phyloP scores from a whole-genome alignment of 2,329 filamentous ascomycete species.

The Colletotrichum chlorophyti region DNA sequence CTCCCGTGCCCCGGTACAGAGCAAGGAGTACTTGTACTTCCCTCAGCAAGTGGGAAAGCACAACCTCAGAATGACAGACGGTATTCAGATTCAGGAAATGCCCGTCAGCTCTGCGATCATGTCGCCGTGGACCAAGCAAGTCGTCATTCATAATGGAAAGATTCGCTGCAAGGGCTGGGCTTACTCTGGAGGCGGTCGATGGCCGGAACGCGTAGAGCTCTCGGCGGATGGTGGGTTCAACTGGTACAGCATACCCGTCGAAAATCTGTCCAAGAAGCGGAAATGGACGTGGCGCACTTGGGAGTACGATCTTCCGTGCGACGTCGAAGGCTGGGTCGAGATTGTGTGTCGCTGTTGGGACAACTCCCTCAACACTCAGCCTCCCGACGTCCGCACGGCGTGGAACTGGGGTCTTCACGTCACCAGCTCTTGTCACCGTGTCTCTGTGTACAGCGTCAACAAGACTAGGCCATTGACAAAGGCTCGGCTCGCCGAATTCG shows the following conservation, averaged over 20 bases:
- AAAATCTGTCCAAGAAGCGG: conserved; percentile 67
- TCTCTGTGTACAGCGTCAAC: conserved; percentile 70
- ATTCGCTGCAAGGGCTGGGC: conserved; percentile 66
- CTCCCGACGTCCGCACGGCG: conserved; percentile 57
- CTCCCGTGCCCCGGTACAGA: conserved; percentile 66
- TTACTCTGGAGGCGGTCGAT: conserved; percentile 63
- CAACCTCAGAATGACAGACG: conserved; percentile 64
- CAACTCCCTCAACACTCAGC: conserved; percentile 67
- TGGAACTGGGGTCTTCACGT: conserved; percentile 75
- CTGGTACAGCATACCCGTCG: conserved; percentile 68
- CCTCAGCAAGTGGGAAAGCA: conserved; percentile 73
- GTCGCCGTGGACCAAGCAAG: conserved; percentile 65
- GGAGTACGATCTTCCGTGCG: conserved; percentile 67
- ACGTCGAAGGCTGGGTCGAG: conserved; percentile 68
- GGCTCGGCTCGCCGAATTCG: conserved; percentile 56
- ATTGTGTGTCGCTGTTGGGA: conserved; percentile 67
- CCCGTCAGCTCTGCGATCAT: conserved; percentile 73
- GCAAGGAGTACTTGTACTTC: conserved; percentile 73
- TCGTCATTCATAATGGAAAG: conserved; percentile 64
- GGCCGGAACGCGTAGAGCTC: conserved; percentile 69
- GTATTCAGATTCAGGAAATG: conserved; percentile 76
- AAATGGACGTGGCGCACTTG: conserved; percentile 70
- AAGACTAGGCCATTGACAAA: conserved; percentile 53
- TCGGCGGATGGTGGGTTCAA: conserved; percentile 67
- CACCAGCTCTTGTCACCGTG: conserved; percentile 65